Evolutionary conservation across 2,329 filamentous ascomycete genomes (phyloP), one percentile per base, ranked within the genome.

Genomic region (Neoscytalidium dimidiatum): DNA sequence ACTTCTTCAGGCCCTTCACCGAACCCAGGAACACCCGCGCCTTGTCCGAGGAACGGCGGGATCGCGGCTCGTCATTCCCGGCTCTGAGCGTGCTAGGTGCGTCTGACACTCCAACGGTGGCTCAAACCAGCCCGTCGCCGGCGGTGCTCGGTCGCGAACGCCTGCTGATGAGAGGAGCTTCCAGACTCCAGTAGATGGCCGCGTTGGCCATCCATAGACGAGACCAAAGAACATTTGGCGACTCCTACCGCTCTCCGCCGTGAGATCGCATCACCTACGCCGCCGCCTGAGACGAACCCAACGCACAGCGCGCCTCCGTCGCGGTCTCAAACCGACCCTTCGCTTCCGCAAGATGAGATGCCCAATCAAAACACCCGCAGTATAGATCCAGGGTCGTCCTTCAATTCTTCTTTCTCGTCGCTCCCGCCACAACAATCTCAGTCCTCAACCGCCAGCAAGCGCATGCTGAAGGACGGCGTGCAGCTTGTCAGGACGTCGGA

Each of bases 401-500:
- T 49, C 41, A 68, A 68, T 62, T 70, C 76, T 19, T 76, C 73
- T 2, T 68, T 74, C 3, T 74, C 75, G 0, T 73, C 68, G 29
- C 64, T 71, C 4, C 64, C 64, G 7, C 44, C 60, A 3, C 35
- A 48, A 14, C 44, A 43, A 14, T 49, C 43, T 3, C 41, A 56
- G 8, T 48, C 61, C 71, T 71, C 8, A 38, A 70, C 29, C 72
- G 70, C 67, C 74, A 86, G 74, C 81, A 86, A 70, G 77, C 74
- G 79, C 17, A 65, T 86, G 13, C 79, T 89, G 64, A 90, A 80
- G 65, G 79, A 84, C 69, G 85, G 85, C 2, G 74, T 74, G 61
- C 69, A 70, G 9, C 68, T 77, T 2, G 80, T 94, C 26, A 83
- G 83, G 51, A 88, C 86, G 62, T 93, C 91, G 0, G 91, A 94